Evolutionary conservation across 331 rosid species (phyloP).

Genomic region (Malus hybrid): DNA sequence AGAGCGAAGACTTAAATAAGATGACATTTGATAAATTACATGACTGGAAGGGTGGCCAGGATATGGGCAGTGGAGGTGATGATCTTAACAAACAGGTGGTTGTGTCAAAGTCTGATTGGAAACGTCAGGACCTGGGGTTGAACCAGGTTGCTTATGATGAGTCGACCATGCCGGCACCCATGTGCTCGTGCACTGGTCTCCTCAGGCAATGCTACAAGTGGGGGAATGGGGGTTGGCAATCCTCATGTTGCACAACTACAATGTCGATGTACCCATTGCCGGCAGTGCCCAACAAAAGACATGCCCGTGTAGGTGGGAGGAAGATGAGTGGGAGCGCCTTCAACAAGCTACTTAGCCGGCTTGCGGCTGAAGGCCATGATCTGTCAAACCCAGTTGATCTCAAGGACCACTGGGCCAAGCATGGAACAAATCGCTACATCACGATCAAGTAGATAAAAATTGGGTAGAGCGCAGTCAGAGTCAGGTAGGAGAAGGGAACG

Average conservation of each 20-base stretch:
- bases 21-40: constrained; percentile 48
- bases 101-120: constrained; percentile 73
- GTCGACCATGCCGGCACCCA: constrained; percentile 90
- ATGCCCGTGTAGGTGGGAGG: constrained; percentile 86
- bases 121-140: constrained; percentile 73
- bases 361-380: constrained; percentile 88
- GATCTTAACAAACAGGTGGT: constrained; percentile 55
- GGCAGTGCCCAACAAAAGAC: constrained; percentile 85
- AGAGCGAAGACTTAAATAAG: constrained; percentile 62
- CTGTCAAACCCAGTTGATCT: constrained; percentile 84
- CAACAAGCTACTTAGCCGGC: constrained; percentile 83
- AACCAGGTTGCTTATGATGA: constrained; percentile 87
- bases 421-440: constrained; percentile 92
- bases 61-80: constrained; percentile 49
- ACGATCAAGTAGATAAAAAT: constrained; percentile 58
- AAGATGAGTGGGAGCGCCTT: constrained; percentile 98
- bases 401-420: constrained; percentile 92
- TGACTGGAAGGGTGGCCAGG: constrained; percentile 68
- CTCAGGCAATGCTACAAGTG: constrained; percentile 91
- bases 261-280: constrained; percentile 82
- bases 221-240: constrained; percentile 98
- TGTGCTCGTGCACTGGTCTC: constrained; percentile 80
- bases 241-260: constrained; percentile 82
- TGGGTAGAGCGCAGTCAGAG: neutral
- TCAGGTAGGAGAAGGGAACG: neutral